Base-by-base conservation (phyloP, 306 rosid genomes). In the Cucurbita argyrosperma region DNA sequence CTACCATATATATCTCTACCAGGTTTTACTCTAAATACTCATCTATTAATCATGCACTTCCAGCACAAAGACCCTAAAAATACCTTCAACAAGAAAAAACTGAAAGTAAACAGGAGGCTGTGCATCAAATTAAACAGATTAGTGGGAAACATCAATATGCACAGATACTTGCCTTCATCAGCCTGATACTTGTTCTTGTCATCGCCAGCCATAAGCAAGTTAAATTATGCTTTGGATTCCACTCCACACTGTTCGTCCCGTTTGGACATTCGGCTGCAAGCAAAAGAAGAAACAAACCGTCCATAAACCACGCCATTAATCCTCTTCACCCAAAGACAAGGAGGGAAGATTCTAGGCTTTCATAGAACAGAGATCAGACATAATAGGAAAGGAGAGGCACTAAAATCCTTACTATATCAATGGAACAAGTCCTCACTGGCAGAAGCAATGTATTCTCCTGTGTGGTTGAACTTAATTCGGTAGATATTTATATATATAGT, bases 171-270 rank as follows among this genome's bases (percentile, higher is more conserved):
- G 72, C 98, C 98, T 90, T 93, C 98, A 71, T 91, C 98, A 30
- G 97, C 90, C 83, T 89, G 98, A 77, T 86, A 88, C 84, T 93
- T 93, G 87, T 89, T 90, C 84, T 92, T 93, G 87, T 93, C 98
- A 77, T 93, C 98, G 40, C 98, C 98, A 26, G 98, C 98, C 98
- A 84, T 87, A 93, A 5, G 94, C 98, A 74, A 93, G 97, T 67
- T 67, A 93, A 85, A 76, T 94, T 90, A 80, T 66, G 81, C n/a
- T 85, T 94, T 1, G 98, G 98, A 87, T 90, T 90, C 97, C 97
- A 94, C 75, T 94, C 98, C 76, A 94, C 97, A 37, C 96, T 93
- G 82, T 93, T 82, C 88, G 85, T 74, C 97, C 97, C 15, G 92
- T 85, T 58, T 85, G 84, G 74, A 89, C 85, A 77, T 88, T 94